Percentiles rank a stretch among this genome's conserved stretches.
These are phyloP conservation scores for Hyaloscypha finlandica DNA, from an alignment of 495 filamentous ascomycete genomes.

Conservation along the genomic window DNA sequence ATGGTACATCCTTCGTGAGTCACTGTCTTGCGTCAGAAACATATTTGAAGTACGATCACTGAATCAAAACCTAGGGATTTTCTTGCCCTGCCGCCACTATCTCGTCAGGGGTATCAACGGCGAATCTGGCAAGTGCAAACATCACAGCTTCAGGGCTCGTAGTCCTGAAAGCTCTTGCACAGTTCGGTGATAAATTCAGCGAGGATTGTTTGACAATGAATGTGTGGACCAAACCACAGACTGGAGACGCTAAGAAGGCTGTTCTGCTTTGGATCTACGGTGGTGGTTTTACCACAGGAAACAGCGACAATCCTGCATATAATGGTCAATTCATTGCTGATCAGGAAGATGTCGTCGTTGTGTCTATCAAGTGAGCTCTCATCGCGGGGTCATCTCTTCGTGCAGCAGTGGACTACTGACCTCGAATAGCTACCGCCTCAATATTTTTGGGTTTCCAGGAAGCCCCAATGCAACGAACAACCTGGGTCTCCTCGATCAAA, in stretches of 20 bases:
- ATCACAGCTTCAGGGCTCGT: constrained; percentile 19
- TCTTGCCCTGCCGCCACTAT: constrained; percentile 20
- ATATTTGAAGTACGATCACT: neutral
- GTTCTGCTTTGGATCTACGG: constrained; percentile 49
- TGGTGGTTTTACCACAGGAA: constrained; percentile 38
- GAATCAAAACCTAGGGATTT: constrained; percentile 13
- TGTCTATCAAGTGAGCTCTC: constrained; percentile 51
- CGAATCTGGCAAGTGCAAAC: constrained; percentile 12
- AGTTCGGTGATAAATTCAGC: constrained; percentile 23
- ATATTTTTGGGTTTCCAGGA: constrained; percentile 44
- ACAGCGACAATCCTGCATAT: constrained; percentile 38
- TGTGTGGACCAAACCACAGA: constrained; percentile 47
- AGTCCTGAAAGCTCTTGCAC: neutral
- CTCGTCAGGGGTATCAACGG: neutral
- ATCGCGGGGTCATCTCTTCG: neutral
- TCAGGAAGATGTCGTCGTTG: constrained; percentile 56
- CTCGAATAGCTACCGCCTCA: constrained; percentile 56
- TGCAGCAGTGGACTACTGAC: neutral
- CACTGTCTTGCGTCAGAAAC: neutral
- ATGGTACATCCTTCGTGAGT: constrained; percentile 34
- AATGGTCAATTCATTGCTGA: constrained; percentile 44
- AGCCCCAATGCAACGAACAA: constrained; percentile 16
- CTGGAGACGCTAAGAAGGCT: constrained; percentile 35
- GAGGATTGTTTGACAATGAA: constrained; percentile 63
- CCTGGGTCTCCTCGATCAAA: constrained; percentile 51